Evolutionary conservation across 805 yeast genomes (phyloP), one percentile per base, ranked within the genome.

Genomic region (Pichia rugopelliculosa): DNA sequence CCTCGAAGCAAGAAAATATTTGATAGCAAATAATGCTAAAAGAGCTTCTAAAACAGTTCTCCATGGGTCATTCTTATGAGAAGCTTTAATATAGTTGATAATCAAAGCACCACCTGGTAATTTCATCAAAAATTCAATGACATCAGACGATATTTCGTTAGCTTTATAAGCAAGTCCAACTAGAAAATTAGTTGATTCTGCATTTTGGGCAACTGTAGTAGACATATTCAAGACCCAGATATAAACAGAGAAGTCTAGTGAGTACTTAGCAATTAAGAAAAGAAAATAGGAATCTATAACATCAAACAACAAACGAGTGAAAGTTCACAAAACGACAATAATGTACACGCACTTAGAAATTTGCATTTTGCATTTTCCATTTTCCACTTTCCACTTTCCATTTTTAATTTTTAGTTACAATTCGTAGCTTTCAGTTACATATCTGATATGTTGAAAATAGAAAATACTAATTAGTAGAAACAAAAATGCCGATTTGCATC

Each of bases 31-130:
- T 13, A 89, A 62, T 30, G 89, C 77, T 56, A 93, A 72, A 17
- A 81, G 71, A 34, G 85, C 64, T 67, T 93, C 99, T 46, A 93
- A 72, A 8, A 87, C 60, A 0, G 98, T 86, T 58, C 99, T 78
- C 51, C 88, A 75, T 1, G 99, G 99, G 64, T 93, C 99, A 66
- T 93, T 80, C 64, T 88, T 89, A 63, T 90, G 90, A 2, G 97
- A 88, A 12, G 89, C 81, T 53, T 74, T 75, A 59, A 93, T 82
- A 65, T 93, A 93, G 48, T 89, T 68, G 27, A 83, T 68, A 6
- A 82, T 59, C 47, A 78, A 68, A 40, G 67, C 69, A 15, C 85
- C 84, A 47, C 85, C 85, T 1, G 87, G 87, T 17, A 67, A 36
- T 7, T 46, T 46, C 33, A 53, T 56, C n/a, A 64, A 49, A 4